Conservation (phyloP, 805 yeast species). For the Nakazawaea ishiwadae region DNA sequence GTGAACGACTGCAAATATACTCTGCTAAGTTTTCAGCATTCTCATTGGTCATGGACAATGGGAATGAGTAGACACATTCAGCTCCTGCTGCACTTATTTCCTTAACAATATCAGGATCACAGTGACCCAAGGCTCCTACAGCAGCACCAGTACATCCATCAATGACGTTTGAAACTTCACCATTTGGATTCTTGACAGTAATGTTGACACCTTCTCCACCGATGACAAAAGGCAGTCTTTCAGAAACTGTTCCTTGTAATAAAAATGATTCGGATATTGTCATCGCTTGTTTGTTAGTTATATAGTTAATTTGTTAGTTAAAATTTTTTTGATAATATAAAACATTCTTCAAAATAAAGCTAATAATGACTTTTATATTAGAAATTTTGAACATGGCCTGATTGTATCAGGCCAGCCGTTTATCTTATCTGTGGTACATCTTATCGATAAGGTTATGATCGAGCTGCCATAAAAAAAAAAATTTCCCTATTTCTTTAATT, state of each 20-base stretch:
- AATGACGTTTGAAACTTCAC: slow-evolving; percentile 25
- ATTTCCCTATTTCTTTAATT: too few relatives aligned
- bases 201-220: slow-evolving; percentile 34
- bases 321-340: too few relatives aligned
- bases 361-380: too few relatives aligned
- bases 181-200: slow-evolving; percentile 31
- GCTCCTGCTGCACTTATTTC: slow-evolving; percentile 27
- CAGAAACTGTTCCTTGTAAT: slow-evolving; percentile 37
- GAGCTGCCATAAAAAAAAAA: too few relatives aligned
- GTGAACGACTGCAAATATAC: slow-evolving; percentile 36
- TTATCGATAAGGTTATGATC: too few relatives aligned
- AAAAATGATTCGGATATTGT: slow-evolving; percentile 26
- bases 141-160: slow-evolving; percentile 40
- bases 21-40: slow-evolving; percentile 30
- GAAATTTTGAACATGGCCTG: too few relatives aligned
- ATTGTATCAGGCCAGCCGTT: too few relatives aligned
- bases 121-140: slow-evolving; percentile 34
- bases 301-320: too few relatives aligned
- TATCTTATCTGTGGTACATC: too few relatives aligned
- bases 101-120: slow-evolving; percentile 26
- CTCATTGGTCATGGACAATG: slow-evolving; percentile 23
- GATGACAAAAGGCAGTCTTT: slow-evolving; percentile 32
- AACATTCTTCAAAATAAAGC: too few relatives aligned
- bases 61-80: slow-evolving; percentile 26
- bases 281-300: too few relatives aligned